A percentile compares a stretch with the other conserved stretches of the same genome.
Conservation (phyloP, 1,139 yeast species). For the Spathaspora sp. region DNA sequence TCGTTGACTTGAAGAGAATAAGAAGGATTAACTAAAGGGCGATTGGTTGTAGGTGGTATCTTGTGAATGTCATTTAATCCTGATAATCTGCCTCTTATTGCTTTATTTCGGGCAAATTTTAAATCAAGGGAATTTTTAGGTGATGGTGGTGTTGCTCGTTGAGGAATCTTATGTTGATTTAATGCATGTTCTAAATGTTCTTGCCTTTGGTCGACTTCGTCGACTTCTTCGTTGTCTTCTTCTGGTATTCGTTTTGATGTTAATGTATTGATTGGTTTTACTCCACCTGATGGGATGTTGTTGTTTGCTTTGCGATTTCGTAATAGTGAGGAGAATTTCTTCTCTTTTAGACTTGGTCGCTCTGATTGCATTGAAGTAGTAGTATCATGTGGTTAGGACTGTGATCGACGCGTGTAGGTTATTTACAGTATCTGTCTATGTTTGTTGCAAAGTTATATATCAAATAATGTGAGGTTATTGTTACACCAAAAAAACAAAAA, state of each 20-base stretch:
- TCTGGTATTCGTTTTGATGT: background rate
- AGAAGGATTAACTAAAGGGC: background rate
- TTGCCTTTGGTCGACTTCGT: no score
- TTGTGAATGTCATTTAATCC: background rate
- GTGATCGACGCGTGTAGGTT: background rate
- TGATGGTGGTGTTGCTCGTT: background rate
- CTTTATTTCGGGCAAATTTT: background rate
- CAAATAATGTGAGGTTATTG: no score
- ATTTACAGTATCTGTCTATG: background rate
- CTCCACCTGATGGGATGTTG: constrained; percentile 6
- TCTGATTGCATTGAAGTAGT: constrained; percentile 1
- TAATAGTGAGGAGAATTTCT: constrained; percentile 8
- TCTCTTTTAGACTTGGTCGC: constrained; percentile 5
- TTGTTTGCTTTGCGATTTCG: constrained; percentile 4
- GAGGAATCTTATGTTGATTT: background rate
- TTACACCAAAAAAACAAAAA: no score
- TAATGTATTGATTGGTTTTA: constrained; percentile 7
- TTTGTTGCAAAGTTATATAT: background rate
- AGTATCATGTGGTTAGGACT: constrained; percentile 1
- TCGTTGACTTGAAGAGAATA: background rate
- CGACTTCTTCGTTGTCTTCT: background rate
- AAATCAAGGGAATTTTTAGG: background rate
- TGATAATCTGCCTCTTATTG: background rate
- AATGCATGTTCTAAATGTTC: background rate
- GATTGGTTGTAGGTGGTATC: background rate